phyloP scores from a whole-genome alignment of 2,329 filamentous ascomycete species.

The Fulvia fulva region DNA sequence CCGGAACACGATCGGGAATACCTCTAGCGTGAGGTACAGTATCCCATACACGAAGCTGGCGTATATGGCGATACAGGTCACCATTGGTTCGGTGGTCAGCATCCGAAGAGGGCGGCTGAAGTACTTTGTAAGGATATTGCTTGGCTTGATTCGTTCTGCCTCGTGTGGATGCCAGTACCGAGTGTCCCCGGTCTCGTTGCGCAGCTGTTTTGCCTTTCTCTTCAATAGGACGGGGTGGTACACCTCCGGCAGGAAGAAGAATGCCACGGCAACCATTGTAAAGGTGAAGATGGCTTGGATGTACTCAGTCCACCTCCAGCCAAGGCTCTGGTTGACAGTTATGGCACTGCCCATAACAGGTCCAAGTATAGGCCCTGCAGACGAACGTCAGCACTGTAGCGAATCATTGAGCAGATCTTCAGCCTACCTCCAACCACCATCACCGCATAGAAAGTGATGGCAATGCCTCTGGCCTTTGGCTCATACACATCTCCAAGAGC shows the following conservation, averaged over 20 bases:
- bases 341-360: conserved; percentile 43
- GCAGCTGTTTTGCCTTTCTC: conserved; percentile 36
- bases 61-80: conserved; percentile 33
- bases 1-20: conserved; percentile 47
- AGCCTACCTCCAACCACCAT: conserved; percentile 35
- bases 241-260: conserved; percentile 39
- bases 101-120: conserved; percentile 42
- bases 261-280: conserved; percentile 22
- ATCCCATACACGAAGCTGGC: conserved; percentile 39
- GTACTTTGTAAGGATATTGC: conserved; percentile 42
- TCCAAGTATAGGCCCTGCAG: conserved; percentile 35
- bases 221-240: conserved; percentile 40
- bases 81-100: conserved; percentile 48
- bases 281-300: conserved; percentile 41
- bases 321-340: conserved; percentile 36
- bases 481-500: conserved; percentile 44
- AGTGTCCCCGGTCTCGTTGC: conserved; percentile 38
- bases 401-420: not conserved
- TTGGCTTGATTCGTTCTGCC: conserved; percentile 38
- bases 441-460: conserved; percentile 39
- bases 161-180: conserved; percentile 47
- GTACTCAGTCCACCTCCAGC: conserved; percentile 34
- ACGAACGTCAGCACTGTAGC: not conserved
- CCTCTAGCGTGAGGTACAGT: conserved; percentile 46
- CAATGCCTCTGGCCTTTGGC: conserved; percentile 37